phyloP scores from a whole-genome alignment of 2,329 filamentous ascomycete species.

The Diaporthe citriasiana region DNA sequence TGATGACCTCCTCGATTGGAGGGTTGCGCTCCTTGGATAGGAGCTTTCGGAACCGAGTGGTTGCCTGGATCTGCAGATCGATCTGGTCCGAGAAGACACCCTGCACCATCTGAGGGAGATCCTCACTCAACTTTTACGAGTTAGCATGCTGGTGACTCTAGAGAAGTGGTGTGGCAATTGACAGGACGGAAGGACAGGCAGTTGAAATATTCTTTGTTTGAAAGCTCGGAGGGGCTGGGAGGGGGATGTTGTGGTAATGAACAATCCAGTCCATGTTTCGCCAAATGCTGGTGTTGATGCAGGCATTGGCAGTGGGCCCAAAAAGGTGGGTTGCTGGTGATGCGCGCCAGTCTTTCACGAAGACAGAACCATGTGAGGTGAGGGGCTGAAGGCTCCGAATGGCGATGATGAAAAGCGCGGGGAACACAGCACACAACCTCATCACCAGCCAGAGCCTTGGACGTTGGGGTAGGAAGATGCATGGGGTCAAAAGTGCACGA shows the following conservation, averaged over 20 bases:
- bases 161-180: background rate
- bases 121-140: constrained; percentile 85
- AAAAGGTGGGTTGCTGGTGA: constrained; percentile 36
- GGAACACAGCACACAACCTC: constrained; percentile 4
- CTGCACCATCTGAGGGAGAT: constrained; percentile 97
- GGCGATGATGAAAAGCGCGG: constrained; percentile 15
- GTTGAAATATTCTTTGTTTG: background rate
- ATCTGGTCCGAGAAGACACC: constrained; percentile 99
- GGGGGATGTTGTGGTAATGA: background rate
- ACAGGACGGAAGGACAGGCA: background rate
- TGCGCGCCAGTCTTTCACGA: constrained; percentile 12
- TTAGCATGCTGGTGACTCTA: constrained; percentile 47
- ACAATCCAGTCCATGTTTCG: background rate
- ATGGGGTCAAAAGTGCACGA: constrained; percentile 5
- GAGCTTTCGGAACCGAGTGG: constrained; percentile 98
- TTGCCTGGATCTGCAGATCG: constrained; percentile 96
- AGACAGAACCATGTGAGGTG: constrained; percentile 34
- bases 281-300: constrained; percentile 22
- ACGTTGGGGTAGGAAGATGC: background rate
- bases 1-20: constrained; percentile 98
- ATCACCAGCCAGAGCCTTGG: background rate
- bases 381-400: constrained; percentile 38
- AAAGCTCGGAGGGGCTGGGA: background rate
- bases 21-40: constrained; percentile 99
- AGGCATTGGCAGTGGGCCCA: constrained; percentile 31